These are phyloP conservation scores for Baudoinia panamericana DNA, from an alignment of 495 filamentous ascomycete species.

Conservation along the genomic window DNA sequence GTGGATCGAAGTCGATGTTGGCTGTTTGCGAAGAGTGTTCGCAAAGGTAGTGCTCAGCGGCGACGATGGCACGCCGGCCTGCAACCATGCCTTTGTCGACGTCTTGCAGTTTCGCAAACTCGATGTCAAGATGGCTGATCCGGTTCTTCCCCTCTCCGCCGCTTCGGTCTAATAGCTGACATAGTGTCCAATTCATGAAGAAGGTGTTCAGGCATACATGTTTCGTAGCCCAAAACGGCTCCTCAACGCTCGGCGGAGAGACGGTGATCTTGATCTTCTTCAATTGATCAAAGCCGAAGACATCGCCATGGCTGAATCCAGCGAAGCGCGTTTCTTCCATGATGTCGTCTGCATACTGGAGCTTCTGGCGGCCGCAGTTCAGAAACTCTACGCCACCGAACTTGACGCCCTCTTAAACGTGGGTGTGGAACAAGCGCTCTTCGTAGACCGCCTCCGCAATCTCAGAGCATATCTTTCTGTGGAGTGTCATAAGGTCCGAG, in stretches of 20 bases:
- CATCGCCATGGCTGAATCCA: conserved; percentile 6
- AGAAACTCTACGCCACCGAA: conserved; percentile 16
- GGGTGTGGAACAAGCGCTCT: conserved; percentile 15
- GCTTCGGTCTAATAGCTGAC: conserved; percentile 4
- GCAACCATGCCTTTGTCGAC: background rate
- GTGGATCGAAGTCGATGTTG: conserved; percentile 6
- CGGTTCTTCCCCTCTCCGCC: background rate
- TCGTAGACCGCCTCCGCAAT: conserved; percentile 13
- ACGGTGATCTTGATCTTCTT: conserved; percentile 18
- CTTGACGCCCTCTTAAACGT: conserved; percentile 15
- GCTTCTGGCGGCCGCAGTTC: conserved; percentile 12
- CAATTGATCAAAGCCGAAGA: conserved; percentile 11
- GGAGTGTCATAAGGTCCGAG: conserved; percentile 13
- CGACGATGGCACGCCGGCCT: conserved; percentile 1
- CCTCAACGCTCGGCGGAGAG: background rate
- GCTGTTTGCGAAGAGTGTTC: conserved; percentile 4
- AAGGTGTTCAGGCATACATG: conserved; percentile 14
- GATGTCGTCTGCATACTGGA: conserved; percentile 9
- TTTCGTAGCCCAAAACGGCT: background rate
- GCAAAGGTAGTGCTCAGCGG: conserved; percentile 13
- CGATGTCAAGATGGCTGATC: conserved; percentile 5
- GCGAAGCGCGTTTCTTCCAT: conserved; percentile 10
- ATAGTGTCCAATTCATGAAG: conserved; percentile 16
- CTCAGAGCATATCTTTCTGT: conserved; percentile 7
- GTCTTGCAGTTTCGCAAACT: conserved; percentile 1